Conservation (phyloP, 768 basidiomycete species). For the Lactarius psammicola region DNA sequence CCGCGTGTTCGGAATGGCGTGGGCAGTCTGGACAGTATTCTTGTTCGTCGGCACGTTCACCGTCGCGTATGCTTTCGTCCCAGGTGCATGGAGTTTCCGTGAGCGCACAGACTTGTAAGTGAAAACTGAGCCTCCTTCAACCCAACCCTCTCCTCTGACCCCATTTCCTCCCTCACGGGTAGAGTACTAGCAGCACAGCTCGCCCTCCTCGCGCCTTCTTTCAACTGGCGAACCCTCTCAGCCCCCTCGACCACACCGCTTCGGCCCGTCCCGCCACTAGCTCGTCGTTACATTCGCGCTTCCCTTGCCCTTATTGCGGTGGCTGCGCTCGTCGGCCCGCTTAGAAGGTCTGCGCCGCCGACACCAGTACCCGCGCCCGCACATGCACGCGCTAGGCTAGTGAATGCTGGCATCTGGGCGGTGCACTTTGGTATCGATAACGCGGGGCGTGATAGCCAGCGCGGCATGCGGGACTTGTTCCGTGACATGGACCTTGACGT, state of each 20-base stretch:
- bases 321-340: conserved; percentile 28
- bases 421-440: conserved; percentile 87
- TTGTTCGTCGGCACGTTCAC: conserved; percentile 75
- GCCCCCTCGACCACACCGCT: background rate
- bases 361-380: conserved; percentile 41
- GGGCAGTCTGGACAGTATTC: conserved; percentile 60
- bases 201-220: conserved; percentile 47
- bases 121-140: conserved; percentile 6
- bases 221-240: conserved; percentile 39
- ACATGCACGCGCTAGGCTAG: conserved; percentile 60
- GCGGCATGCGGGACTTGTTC: conserved; percentile 56
- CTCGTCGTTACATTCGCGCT: conserved; percentile 19
- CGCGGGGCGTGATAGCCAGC: conserved; percentile 69
- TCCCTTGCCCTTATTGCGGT: conserved; percentile 28
- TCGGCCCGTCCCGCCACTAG: conserved; percentile 10
- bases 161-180: background rate
- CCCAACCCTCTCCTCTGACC: background rate
- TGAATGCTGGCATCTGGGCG: conserved; percentile 88
- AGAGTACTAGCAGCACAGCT: conserved; percentile 60
- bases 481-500: conserved; percentile 86
- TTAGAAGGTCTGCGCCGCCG: conserved; percentile 14
- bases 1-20: conserved; percentile 53
- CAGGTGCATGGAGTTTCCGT: conserved; percentile 69
- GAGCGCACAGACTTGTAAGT: conserved; percentile 75
- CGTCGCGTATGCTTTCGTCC: conserved; percentile 89